phyloP scores from a whole-genome alignment of 139 green algal genomes.

The Chlorella sp. region DNA sequence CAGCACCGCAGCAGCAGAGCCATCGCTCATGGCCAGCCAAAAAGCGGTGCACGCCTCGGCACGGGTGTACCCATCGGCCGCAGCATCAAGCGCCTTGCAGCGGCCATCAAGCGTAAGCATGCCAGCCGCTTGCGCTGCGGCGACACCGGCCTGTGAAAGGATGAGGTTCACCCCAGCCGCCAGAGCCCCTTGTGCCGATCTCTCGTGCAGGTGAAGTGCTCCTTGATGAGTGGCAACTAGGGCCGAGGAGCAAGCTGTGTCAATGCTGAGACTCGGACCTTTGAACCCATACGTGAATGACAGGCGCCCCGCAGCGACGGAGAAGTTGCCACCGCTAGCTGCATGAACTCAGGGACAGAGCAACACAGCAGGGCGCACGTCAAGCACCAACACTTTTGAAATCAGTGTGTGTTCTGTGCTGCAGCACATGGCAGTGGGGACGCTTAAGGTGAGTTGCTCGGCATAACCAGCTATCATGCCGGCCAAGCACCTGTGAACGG shows the following conservation, averaged over 20 bases:
- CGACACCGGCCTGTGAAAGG: conserved; percentile 38
- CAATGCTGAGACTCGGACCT: conserved; percentile 61
- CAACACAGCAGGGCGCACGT: neutral
- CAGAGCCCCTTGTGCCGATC: neutral
- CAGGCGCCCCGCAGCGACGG: conserved; percentile 59
- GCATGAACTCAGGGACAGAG: neutral
- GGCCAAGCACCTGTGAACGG: conserved; percentile 24
- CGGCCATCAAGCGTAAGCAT: conserved; percentile 53
- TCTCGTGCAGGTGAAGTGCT: conserved; percentile 10
- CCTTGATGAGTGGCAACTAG: conserved; percentile 58
- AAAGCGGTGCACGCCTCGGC: conserved; percentile 38
- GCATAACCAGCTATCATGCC: neutral
- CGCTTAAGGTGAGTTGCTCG: neutral
- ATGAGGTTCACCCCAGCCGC: conserved; percentile 47
- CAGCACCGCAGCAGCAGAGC: neutral
- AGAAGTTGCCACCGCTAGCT: conserved; percentile 15
- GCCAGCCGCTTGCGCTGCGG: conserved; percentile 23
- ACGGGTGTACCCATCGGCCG: conserved; percentile 69
- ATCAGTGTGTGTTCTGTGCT: too few species aligned
- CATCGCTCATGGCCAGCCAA: neutral
- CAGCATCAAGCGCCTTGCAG: conserved; percentile 68
- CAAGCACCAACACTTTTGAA: too few species aligned
- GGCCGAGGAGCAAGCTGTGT: conserved; percentile 73
- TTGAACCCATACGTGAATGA: conserved; percentile 67
- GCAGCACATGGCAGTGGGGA: too few species aligned